phyloP scores from a whole-genome alignment of 1,284 basidiomycete genomes.

The Rhodotorula sp. region DNA sequence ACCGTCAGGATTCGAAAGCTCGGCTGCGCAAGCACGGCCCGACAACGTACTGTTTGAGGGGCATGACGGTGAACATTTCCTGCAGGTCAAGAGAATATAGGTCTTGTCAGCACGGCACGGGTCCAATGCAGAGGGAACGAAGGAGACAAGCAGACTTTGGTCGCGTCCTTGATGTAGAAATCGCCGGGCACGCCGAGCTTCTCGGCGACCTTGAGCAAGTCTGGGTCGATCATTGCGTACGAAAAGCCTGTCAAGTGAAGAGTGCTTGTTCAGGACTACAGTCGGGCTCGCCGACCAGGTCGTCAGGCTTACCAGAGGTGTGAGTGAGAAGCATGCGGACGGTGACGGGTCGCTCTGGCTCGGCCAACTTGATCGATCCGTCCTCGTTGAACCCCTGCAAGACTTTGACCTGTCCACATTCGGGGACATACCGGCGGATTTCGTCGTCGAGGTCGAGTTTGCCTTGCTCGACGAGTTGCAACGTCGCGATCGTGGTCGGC shows the following conservation, averaged over 20 bases:
- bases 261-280: neutral
- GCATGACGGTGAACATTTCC: slow-evolving; percentile 3
- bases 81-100: neutral
- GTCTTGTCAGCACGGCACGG: too few species aligned
- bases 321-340: slow-evolving; percentile 23
- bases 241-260: neutral
- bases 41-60: neutral
- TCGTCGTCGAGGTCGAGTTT: slow-evolving; percentile 21
- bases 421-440: slow-evolving; percentile 4
- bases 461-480: slow-evolving; percentile 33
- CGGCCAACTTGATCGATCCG: slow-evolving; percentile 5
- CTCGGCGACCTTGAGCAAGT: neutral
- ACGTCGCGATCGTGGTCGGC: slow-evolving; percentile 12
- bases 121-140: neutral
- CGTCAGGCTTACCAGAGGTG: neutral
- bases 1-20: neutral
- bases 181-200: neutral
- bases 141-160: neutral
- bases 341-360: slow-evolving; percentile 1
- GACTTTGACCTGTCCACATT: slow-evolving; percentile 14
- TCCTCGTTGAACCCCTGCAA: slow-evolving; percentile 10
- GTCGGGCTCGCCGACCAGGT: too few species aligned
- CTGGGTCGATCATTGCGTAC: neutral
- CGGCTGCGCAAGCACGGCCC: neutral
- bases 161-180: neutral